Evolutionary conservation across 177 flowering plant genomes (phyloP), one percentile per base, ranked within the genome.

Genomic region (Vitis hybrid): DNA sequence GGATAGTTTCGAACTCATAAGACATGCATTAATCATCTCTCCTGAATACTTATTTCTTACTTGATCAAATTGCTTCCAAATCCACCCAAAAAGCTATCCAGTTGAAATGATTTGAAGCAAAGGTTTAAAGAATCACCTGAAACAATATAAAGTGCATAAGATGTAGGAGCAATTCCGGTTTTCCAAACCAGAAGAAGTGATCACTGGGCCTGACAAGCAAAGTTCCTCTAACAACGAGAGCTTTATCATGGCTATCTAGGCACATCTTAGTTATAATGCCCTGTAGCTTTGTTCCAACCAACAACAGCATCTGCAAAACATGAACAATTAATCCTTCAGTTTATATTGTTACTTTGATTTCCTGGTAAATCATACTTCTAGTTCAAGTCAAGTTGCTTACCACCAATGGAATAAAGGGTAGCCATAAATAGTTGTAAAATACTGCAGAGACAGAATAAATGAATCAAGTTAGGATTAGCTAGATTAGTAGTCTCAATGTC

Each of bases 271-370:
- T 86, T 58, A 86, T 86, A 26, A 86, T 82, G 22, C 72, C 80
- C 74, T 86, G 86, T 14, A 86, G 75, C 75, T 84, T 81, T 33
- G 89, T 86, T 51, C 89, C 89, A 14, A 86, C 86, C 51, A 82
- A 9, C 66, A 86, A 65, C 16, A 84, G 72, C 79, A 81, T 64
- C 89, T 86, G 84, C 67, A 70, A 53, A 50, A n/a, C 13, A 33
- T 11, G 22, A 51, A 3, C 7, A 2, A 51, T 39, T 12, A 18
- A 3, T 55, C n/a, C 49, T 61, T n/a, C 15, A 15, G n/a, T 7
- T 26, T 76, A 19, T 60, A 76, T 74, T 49, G 62, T 21, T 16
- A 45, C 3, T 1, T 48, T 31, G 7, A 15, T 50, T 12, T 52
- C 16, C 10, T 15, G 4, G 10, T 22, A 13, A 62, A 19, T 8